Evolutionary conservation across 208 protist species (phyloP).

Genomic region (Trypanosoma boissoni): DNA sequence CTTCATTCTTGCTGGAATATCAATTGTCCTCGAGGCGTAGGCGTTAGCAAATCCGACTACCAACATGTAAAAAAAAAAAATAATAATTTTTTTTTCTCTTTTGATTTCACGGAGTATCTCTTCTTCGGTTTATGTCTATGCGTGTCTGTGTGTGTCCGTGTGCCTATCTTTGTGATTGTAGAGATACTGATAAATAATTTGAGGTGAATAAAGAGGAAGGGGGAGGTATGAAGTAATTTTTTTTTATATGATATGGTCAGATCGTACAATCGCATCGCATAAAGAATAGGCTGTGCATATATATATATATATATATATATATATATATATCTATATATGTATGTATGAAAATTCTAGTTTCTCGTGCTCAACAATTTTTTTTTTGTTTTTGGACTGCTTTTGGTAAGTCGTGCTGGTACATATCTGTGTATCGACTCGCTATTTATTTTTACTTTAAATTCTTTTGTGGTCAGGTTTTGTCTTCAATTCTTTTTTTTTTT

Average conservation of each 20-base stretch:
- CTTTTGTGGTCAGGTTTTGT: too few species aligned
- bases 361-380: too few species aligned
- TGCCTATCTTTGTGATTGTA: too few species aligned
- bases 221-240: neutral
- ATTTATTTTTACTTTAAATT: too few species aligned
- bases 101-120: too few species aligned
- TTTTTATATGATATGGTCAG: neutral
- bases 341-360: too few species aligned
- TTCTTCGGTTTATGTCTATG: too few species aligned
- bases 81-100: neutral
- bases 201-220: neutral
- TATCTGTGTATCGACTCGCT: too few species aligned
- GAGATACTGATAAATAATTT: too few species aligned
- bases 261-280: neutral
- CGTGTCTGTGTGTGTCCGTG: too few species aligned
- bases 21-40: slow-evolving; percentile 84
- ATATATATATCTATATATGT: too few species aligned
- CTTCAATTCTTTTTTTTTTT: slow-evolving; percentile 6
- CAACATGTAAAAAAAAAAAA: neutral
- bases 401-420: neutral
- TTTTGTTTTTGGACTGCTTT: slow-evolving; percentile 3
- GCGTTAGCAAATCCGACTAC: neutral
- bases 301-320: too few species aligned
- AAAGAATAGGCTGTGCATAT: neutral
- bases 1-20: slow-evolving; percentile 89